Evolutionary conservation across 176 grass and related monocot species (phyloP).

Genomic region (Carex cristatella): DNA sequence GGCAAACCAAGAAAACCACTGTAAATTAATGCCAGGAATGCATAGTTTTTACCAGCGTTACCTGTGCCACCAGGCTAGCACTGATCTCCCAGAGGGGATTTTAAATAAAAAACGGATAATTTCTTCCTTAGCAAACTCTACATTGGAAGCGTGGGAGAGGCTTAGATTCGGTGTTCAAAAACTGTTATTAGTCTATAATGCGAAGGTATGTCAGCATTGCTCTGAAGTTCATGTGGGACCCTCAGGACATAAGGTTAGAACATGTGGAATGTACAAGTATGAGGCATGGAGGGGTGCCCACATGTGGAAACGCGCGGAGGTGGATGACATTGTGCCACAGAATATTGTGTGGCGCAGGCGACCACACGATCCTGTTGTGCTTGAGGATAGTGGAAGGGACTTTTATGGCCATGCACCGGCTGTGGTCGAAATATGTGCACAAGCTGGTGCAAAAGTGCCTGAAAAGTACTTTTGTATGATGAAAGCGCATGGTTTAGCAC

Average conservation of each 20-base stretch:
- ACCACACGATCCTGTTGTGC: slow-evolving; percentile 68
- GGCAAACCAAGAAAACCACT: too few relatives aligned
- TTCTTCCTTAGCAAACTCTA: slow-evolving; percentile 29
- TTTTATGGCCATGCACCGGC: slow-evolving; percentile 87
- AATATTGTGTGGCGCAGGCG: slow-evolving; percentile 9
- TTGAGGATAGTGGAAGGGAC: slow-evolving; percentile 43
- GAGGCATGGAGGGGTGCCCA: slow-evolving; percentile 71
- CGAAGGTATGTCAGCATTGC: slow-evolving; percentile 74
- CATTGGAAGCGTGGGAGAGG: slow-evolving; percentile 74
- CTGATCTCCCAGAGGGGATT: not conserved
- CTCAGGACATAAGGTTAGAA: slow-evolving; percentile 70
- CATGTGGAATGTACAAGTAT: slow-evolving; percentile 75
- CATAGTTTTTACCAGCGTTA: not conserved
- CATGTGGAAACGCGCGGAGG: slow-evolving; percentile 62
- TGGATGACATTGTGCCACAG: slow-evolving; percentile 66
- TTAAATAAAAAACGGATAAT: slow-evolving; percentile 3
- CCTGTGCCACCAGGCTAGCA: too few relatives aligned
- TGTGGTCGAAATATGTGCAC: slow-evolving; percentile 65
- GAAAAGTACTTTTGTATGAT: slow-evolving; percentile 64
- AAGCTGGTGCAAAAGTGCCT: slow-evolving; percentile 65
- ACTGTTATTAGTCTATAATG: slow-evolving; percentile 80
- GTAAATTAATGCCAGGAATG: not conserved
- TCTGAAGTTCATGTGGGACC: slow-evolving; percentile 77
- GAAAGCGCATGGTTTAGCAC: slow-evolving; percentile 60
- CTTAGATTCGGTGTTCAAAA: slow-evolving; percentile 67